These are phyloP conservation scores for Boechera divaricarpa DNA, from an alignment of 345 rosid genomes.

Conservation along the genomic window DNA sequence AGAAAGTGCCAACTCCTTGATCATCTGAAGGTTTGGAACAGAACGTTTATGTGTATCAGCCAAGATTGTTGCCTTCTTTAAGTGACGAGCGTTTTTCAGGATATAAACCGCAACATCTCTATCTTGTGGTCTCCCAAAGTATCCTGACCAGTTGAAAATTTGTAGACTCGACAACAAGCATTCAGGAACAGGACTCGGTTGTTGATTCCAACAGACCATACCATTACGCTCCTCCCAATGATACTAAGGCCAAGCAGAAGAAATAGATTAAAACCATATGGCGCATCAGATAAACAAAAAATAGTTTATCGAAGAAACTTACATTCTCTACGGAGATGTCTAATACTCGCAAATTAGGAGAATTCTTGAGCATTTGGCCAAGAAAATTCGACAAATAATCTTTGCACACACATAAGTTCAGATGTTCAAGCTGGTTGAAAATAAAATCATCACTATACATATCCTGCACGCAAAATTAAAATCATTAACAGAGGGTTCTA, in stretches of 20 bases:
- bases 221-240: no score
- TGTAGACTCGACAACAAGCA: conserved; percentile 29
- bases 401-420: not conserved
- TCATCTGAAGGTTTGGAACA: no score
- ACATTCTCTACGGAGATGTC: not conserved
- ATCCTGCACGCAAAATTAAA: not conserved
- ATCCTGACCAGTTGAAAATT: not conserved
- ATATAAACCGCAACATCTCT: no score
- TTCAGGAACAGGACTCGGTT: conserved; percentile 3
- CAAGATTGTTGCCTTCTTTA: no score
- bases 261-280: not conserved
- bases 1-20: no score
- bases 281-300: not conserved
- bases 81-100: no score
- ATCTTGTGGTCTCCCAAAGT: no score
- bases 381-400: not conserved
- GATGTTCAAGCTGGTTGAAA: conserved; percentile 7
- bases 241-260: not conserved
- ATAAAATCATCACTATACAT: not conserved
- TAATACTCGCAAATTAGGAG: conserved; percentile 18
- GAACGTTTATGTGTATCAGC: no score
- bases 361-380: not conserved
- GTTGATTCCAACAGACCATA: not conserved
- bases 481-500: not conserved
- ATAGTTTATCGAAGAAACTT: not conserved